phyloP scores from a whole-genome alignment of 495 filamentous ascomycete genomes.

The Xylaria curta region DNA sequence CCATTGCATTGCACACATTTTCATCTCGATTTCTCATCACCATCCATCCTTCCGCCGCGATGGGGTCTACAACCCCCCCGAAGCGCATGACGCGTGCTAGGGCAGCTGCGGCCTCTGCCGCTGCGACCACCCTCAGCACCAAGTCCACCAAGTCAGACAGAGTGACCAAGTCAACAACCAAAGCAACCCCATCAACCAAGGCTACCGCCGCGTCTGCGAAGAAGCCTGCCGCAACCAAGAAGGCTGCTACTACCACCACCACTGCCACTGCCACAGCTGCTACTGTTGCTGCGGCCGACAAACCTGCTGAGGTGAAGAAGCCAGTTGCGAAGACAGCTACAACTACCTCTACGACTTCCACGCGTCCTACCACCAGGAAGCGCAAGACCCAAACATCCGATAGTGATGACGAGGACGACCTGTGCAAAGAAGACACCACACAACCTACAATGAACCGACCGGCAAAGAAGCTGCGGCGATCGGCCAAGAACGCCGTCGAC shows the following conservation, averaged over 20 bases:
- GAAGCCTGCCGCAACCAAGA: conserved; percentile 10
- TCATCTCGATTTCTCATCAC: conserved; percentile 13
- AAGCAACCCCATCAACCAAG: conserved; percentile 24
- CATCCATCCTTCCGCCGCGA: conserved; percentile 23
- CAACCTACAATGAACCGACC: conserved; percentile 36
- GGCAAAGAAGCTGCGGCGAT: conserved; percentile 45
- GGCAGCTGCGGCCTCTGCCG: conserved; percentile 48
- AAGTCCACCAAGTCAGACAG: conserved; percentile 47
- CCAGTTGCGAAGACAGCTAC: background rate
- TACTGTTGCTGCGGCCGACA: background rate
- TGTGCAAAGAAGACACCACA: conserved; percentile 29
- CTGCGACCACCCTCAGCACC: conserved; percentile 46
- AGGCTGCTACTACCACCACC: background rate
- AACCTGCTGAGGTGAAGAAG: conserved; percentile 12
- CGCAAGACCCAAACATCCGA: conserved; percentile 57
- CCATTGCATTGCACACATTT: background rate
- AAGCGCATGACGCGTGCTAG: conserved; percentile 67
- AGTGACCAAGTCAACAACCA: conserved; percentile 32
- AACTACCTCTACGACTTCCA: background rate
- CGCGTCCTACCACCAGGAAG: conserved; percentile 42
- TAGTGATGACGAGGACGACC: conserved; percentile 45
- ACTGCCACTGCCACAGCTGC: background rate
- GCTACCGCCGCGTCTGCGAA: conserved; percentile 8
- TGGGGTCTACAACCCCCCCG: conserved; percentile 56
- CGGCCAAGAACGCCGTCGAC: conserved; percentile 48